Evolutionary conservation across 2,329 filamentous ascomycete species (phyloP).

Genomic region (Alternaria longipes): DNA sequence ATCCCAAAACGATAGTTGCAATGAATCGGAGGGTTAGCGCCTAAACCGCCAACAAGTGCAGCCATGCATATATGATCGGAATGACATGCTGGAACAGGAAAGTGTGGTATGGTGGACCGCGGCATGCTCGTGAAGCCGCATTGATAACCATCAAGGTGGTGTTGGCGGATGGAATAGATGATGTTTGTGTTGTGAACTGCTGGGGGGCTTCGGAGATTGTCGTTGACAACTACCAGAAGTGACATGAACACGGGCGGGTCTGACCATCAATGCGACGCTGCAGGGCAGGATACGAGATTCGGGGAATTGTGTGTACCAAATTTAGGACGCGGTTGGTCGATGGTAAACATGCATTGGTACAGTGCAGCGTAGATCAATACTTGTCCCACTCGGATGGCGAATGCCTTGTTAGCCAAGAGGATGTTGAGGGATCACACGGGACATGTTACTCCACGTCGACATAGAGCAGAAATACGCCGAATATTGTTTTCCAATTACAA

Average conservation of each 20-base stretch:
- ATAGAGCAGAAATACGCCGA: conserved; percentile 18
- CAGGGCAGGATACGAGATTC: conserved; percentile 8
- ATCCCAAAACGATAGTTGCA: conserved; percentile 22
- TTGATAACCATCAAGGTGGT: conserved; percentile 9
- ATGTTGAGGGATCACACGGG: neutral
- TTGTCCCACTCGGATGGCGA: neutral
- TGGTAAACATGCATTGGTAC: neutral
- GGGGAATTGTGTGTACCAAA: conserved; percentile 16
- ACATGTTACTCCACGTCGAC: neutral
- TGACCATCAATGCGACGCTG: conserved; percentile 14
- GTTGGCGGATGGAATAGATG: conserved; percentile 11
- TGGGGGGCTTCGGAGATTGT: conserved; percentile 13
- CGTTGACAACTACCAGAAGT: conserved; percentile 9
- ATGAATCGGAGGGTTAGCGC: conserved; percentile 25
- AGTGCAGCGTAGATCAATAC: conserved; percentile 5
- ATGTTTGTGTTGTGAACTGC: conserved; percentile 10
- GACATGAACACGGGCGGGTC: conserved; percentile 15
- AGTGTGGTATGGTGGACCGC: conserved; percentile 12
- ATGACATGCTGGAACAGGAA: conserved; percentile 15
- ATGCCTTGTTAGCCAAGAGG: neutral
- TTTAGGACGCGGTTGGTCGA: conserved; percentile 19
- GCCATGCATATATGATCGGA: conserved; percentile 2
- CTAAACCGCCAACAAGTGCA: conserved; percentile 9
- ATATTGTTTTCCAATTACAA: conserved; percentile 44
- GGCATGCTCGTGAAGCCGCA: neutral